Evolutionary conservation across 163 green algal genomes (phyloP), one percentile per base, ranked within the genome.

Genomic region (Chlamydomonas reinhardtii): DNA sequence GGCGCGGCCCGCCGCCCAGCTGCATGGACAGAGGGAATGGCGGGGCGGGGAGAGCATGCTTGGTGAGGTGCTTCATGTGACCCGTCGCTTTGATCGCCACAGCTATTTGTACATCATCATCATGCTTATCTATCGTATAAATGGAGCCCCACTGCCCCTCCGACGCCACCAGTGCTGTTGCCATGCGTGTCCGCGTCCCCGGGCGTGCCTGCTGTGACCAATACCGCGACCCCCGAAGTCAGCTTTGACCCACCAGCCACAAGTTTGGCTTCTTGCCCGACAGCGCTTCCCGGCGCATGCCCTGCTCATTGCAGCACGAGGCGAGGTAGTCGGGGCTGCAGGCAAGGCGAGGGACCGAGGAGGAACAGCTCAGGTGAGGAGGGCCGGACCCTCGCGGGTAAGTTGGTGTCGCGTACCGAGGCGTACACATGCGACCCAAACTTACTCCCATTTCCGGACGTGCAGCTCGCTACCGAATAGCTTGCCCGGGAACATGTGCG

Each of bases 401-500:
- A 54, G 31, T 56, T 15, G 68, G 68, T 17, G 20, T 48, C 37
- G 14, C 12, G 39, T n/a, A 35, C 20, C 43, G 22, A n/a, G 52
- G n/a, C 24, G 15, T 37, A 11, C 43, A 6, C 43, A 54, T 54
- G 43, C 43, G 43, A 54, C 43, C 43, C 43, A 25, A 29, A 92
- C 91, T 92, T 76, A 94, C 91, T 94, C 91, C 65, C 83, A 92
- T 78, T 91, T 92, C 8, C 91, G 80, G 14, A 90, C 83, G 22
- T 90, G 76, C 9, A 94, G 73, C 76, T 94, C 91, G 43, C 59
- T 90, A 64, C 91, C 91, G 69, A 93, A 91, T 27, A 93, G 68
- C 70, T 91, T 92, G 24, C 91, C 91, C 16, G 91, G 91, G 61
- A 94, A 94, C 91, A 94, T 94, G 61, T 94, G 91, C 65, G 88